Conservation (phyloP, 192 early-diverging fungal species). For the Backusella tuberculispora region DNA sequence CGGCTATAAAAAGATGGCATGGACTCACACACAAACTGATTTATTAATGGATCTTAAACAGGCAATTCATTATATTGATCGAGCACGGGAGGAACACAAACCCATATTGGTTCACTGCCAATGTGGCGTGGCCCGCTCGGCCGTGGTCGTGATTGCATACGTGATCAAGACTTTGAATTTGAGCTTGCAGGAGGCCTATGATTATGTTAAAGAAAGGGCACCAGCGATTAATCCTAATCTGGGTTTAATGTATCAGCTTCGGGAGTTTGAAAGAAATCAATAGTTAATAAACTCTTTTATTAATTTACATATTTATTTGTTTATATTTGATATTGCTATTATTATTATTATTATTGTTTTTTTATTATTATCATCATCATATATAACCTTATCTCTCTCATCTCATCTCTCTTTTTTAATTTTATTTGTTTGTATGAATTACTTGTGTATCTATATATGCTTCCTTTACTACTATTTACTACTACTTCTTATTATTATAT, state of each 20-base stretch:
- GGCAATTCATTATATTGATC: slow-evolving; percentile 72
- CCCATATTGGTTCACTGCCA: slow-evolving; percentile 87
- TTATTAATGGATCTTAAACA: slow-evolving; percentile 61
- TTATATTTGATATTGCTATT: not conserved
- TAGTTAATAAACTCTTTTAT: not conserved
- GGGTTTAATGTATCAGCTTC: slow-evolving; percentile 77
- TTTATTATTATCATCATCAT: not conserved
- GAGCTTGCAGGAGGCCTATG: slow-evolving; percentile 68
- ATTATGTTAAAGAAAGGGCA: slow-evolving; percentile 70
- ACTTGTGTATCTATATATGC: too few species aligned
- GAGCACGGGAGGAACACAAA: slow-evolving; percentile 49
- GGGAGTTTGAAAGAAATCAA: slow-evolving; percentile 59
- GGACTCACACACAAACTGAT: slow-evolving; percentile 76
- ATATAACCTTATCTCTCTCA: not conserved
- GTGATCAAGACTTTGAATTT: slow-evolving; percentile 75
- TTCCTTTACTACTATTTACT: too few species aligned
- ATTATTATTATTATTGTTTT: too few species aligned
- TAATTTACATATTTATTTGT: not conserved
- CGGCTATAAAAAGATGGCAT: slow-evolving; percentile 65
- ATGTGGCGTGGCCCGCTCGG: slow-evolving; percentile 87
- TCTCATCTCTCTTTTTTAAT: too few species aligned
- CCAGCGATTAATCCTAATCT: slow-evolving; percentile 85
- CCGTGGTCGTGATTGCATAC: slow-evolving; percentile 84
- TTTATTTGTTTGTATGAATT: too few species aligned
- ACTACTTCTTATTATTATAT: too few species aligned